Conservation (phyloP, 257 asterid species). For the Coffea eugenioides region DNA sequence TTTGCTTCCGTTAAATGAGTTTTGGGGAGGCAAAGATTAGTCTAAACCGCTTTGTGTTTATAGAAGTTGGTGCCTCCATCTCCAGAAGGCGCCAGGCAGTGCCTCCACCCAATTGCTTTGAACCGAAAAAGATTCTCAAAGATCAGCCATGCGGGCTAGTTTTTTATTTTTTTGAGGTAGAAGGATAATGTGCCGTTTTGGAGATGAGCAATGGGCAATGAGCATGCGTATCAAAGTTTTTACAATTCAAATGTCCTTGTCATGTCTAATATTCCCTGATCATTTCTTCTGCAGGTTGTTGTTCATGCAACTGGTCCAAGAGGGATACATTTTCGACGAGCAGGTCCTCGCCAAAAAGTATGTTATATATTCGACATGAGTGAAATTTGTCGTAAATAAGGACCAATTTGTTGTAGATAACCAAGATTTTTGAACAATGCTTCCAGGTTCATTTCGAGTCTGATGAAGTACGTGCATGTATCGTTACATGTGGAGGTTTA, state of each 20-base stretch:
- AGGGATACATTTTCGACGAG: slow-evolving; percentile 90
- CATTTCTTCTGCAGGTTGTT: slow-evolving; percentile 45
- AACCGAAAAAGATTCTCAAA: slow-evolving; percentile 6
- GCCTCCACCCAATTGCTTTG: not conserved
- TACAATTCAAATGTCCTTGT: not conserved
- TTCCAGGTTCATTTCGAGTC: slow-evolving; percentile 77
- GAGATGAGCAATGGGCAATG: not conserved
- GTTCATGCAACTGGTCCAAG: slow-evolving; percentile 79
- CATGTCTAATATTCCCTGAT: not conserved
- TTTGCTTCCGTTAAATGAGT: not conserved
- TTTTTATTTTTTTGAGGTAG: slow-evolving; percentile 5
- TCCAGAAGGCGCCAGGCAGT: not conserved
- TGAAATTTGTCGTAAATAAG: not conserved
- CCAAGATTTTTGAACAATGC: not conserved
- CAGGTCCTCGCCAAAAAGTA: slow-evolving; percentile 91
- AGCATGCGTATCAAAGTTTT: not conserved
- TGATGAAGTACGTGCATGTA: slow-evolving; percentile 85
- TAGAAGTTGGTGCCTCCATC: slow-evolving; percentile 9
- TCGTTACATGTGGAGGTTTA: slow-evolving; percentile 92
- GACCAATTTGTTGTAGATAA: not conserved
- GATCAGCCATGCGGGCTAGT: not conserved
- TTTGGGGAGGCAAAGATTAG: slow-evolving; percentile 1
- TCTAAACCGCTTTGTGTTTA: not conserved
- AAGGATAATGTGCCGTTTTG: slow-evolving; percentile 4
- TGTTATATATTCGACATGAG: slow-evolving; percentile 8